Evolutionary conservation across 331 rosid species (phyloP), one percentile per base, ranked within the genome.

Genomic region (Acacia pycnantha): DNA sequence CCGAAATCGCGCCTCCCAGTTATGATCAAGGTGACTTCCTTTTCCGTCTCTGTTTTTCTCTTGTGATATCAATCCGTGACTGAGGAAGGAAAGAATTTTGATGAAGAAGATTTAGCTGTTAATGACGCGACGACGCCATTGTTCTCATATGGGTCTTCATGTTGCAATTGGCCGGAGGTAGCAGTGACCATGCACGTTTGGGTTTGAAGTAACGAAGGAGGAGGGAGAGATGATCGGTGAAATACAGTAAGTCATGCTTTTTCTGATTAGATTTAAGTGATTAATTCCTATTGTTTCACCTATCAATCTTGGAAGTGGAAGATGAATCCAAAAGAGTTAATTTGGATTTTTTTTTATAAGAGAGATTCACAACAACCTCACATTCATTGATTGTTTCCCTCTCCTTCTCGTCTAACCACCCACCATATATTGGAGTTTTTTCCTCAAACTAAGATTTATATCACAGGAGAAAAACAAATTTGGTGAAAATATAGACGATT

Each of bases 141-240:
- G 26, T 84, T 70, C 56, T 47, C 72, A 58, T 33, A 69, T 64
- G 82, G 76, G 18, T 54, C 62, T 71, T 71, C 48, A 44, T 79
- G 11, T 47, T 22, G 73, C 84, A 64, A 51, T 50, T 84, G 0
- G 85, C 68, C 69, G 80, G n/a, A n/a, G n/a, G n/a, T 77, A 3
- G 75, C 76, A 73, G 79, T 81, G 19, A 77, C 72, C 77, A 65
- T 76, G 79, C n/a, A n/a, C n/a, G n/a, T 35, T 71, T 22, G 31
- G 31, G 33, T 70, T 51, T n/a, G 15, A n/a, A 70, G 43, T 70
- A 3, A 26, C 33, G 8, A 48, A 74, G 21, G 68, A 50, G n/a
- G 37, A 53, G 35, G 51, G 56, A 35, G 40, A 56, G 51, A 40
- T 24, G 14, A 54, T 50, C 8, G 79, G 48, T n/a, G 80, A 26